These are phyloP conservation scores for Diaporthe caulivora DNA, from an alignment of 2,329 filamentous ascomycete genomes.

Conservation along the genomic window DNA sequence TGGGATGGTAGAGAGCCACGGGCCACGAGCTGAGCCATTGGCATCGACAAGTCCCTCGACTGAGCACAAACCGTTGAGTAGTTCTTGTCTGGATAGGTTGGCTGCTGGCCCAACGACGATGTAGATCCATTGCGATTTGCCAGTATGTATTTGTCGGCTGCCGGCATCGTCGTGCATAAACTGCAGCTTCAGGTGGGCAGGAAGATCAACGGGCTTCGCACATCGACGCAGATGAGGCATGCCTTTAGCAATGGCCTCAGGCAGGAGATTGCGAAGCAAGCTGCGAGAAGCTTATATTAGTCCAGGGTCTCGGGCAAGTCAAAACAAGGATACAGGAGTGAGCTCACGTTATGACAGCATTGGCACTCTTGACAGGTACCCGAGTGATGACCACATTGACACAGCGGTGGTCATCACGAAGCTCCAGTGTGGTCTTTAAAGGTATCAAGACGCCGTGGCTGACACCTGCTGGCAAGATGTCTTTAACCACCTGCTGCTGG, in stretches of 20 bases:
- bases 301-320: conserved; percentile 42
- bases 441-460: conserved; percentile 68
- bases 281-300: conserved; percentile 51
- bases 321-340: conserved; percentile 24
- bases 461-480: conserved; percentile 50
- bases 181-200: conserved; percentile 71
- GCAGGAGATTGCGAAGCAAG: conserved; percentile 67
- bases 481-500: conserved; percentile 49
- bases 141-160: conserved; percentile 69
- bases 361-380: conserved; percentile 78
- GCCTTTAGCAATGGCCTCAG: conserved; percentile 73
- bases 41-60: conserved; percentile 63
- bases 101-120: conserved; percentile 66
- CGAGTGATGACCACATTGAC: conserved; percentile 78
- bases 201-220: conserved; percentile 77
- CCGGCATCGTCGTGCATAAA: conserved; percentile 70
- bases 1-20: conserved; percentile 72
- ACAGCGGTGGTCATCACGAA: conserved; percentile 68
- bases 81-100: conserved; percentile 65
- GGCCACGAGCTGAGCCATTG: conserved; percentile 46
- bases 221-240: conserved; percentile 81
- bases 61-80: conserved; percentile 60
- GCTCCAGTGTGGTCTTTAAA: conserved; percentile 74
- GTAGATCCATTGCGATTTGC: conserved; percentile 72
- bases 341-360: conserved; percentile 78